A percentile compares a stretch with the other conserved stretches of the same genome.
These are phyloP conservation scores for Saccharomycopsis guyanensis DNA, from an alignment of 805 yeast species.

Conservation along the genomic window DNA sequence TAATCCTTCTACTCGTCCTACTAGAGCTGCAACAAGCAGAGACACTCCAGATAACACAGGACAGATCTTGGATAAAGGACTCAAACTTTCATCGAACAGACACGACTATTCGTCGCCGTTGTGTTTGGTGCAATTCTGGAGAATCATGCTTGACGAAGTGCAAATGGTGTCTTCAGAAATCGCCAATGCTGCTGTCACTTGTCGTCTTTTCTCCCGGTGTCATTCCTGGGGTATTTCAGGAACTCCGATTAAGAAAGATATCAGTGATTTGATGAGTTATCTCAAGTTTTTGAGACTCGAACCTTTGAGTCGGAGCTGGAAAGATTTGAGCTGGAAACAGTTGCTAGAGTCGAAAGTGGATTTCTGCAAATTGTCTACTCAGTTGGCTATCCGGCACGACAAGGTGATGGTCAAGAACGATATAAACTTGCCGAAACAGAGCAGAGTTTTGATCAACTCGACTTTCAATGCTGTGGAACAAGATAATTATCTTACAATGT, in stretches of 20 bases:
- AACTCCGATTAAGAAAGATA: slow-evolving; percentile 69
- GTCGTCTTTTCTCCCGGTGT: slow-evolving; percentile 68
- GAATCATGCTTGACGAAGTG: slow-evolving; percentile 88
- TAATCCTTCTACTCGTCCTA: slow-evolving; percentile 39
- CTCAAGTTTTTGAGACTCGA: slow-evolving; percentile 55
- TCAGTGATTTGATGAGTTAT: slow-evolving; percentile 64
- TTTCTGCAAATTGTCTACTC: slow-evolving; percentile 44
- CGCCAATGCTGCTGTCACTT: slow-evolving; percentile 73
- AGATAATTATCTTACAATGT: slow-evolving; percentile 65
- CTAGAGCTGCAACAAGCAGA: slow-evolving; percentile 26
- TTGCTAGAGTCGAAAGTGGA: slow-evolving; percentile 29
- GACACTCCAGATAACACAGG: slow-evolving; percentile 1
- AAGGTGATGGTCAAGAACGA: slow-evolving; percentile 76
- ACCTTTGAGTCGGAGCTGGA: slow-evolving; percentile 48
- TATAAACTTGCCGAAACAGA: slow-evolving; percentile 72
- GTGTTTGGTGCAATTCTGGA: slow-evolving; percentile 76
- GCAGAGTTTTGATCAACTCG: slow-evolving; percentile 56
- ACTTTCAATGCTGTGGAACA: slow-evolving; percentile 81
- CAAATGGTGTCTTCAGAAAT: slow-evolving; percentile 79
- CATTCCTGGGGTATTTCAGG: slow-evolving; percentile 99
- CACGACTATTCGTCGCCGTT: slow-evolving; percentile 74
- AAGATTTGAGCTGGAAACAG: slow-evolving; percentile 8
- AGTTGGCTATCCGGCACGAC: slow-evolving; percentile 68
- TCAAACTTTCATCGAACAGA: slow-evolving; percentile 24
- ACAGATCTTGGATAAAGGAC: slow-evolving; percentile 19